A percentile compares a stretch with the other conserved stretches of the same genome.
These are phyloP conservation scores for Quercus suber DNA, from an alignment of 306 rosid genomes.

Conservation along the genomic window DNA sequence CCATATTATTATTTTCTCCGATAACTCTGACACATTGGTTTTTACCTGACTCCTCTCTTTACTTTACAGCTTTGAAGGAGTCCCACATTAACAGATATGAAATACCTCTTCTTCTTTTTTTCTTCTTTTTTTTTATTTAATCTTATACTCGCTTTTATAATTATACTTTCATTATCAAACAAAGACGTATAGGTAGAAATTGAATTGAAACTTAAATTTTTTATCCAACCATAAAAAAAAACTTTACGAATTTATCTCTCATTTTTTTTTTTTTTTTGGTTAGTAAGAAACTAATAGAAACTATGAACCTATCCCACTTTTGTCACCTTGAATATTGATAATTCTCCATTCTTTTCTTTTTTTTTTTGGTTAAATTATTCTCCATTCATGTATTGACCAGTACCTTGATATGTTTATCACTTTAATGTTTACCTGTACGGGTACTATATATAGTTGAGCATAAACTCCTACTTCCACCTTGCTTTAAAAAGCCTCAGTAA, in stretches of 20 bases:
- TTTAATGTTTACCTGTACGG: background rate
- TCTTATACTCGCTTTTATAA: too few relatives aligned
- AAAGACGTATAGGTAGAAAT: accelerated
- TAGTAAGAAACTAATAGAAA: too few relatives aligned
- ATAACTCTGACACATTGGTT: constrained; percentile 8
- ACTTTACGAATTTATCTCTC: accelerated
- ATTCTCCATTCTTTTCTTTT: too few relatives aligned
- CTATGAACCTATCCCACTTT: too few relatives aligned
- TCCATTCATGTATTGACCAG: too few relatives aligned
- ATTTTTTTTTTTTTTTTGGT: too few relatives aligned
- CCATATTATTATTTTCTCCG: background rate
- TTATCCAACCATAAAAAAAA: too few relatives aligned
- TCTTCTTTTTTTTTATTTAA: too few relatives aligned
- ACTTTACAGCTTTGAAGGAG: constrained; percentile 8
- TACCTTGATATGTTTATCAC: background rate
- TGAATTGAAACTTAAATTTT: accelerated
- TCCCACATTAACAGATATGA: background rate
- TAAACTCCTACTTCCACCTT: background rate
- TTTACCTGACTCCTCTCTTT: background rate
- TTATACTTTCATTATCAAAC: too few relatives aligned
- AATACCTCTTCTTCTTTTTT: too few relatives aligned
- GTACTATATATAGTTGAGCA: background rate
- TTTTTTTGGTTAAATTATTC: too few relatives aligned
- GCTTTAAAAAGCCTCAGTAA: background rate
- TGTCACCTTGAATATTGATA: too few relatives aligned